These are phyloP conservation scores for Macrophomina pseudophaseolina DNA, from an alignment of 2,329 filamentous ascomycete genomes.

Conservation along the genomic window DNA sequence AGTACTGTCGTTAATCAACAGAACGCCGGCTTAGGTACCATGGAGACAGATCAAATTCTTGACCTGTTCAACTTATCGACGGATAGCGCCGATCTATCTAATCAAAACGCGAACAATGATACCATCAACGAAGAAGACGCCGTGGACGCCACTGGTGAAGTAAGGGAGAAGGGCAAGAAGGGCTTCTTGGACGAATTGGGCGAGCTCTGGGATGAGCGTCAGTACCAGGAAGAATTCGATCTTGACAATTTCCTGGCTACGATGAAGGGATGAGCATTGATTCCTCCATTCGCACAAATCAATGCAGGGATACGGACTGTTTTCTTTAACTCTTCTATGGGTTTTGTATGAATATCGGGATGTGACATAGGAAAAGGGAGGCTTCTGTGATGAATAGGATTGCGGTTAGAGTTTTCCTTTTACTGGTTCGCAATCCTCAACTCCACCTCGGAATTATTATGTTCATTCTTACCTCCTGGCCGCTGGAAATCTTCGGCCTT, in stretches of 20 bases:
- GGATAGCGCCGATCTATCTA: conserved; percentile 62
- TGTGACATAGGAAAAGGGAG: no score
- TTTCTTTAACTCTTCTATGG: neutral
- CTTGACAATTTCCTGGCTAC: conserved; percentile 92
- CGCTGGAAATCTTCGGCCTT: no score
- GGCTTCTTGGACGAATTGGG: conserved; percentile 93
- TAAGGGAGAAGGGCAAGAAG: conserved; percentile 94
- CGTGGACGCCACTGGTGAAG: conserved; percentile 78
- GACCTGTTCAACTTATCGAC: conserved; percentile 84
- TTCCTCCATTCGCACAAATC: neutral
- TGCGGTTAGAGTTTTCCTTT: neutral
- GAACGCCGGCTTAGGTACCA: conserved; percentile 89
- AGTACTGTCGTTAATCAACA: conserved; percentile 99
- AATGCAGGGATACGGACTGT: neutral
- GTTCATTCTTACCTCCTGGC: no score
- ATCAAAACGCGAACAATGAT: conserved; percentile 66
- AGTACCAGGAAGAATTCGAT: conserved; percentile 98
- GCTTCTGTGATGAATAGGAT: conserved; percentile 5
- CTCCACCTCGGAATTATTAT: no score
- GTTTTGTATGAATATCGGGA: neutral
- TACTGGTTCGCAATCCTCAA: no score
- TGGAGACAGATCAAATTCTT: conserved; percentile 98
- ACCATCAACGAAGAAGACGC: conserved; percentile 88
- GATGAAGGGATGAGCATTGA: conserved; percentile 66
- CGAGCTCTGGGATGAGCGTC: conserved; percentile 95